phyloP scores from a whole-genome alignment of 2,329 filamentous ascomycete species.

The Xylaria sp. region DNA sequence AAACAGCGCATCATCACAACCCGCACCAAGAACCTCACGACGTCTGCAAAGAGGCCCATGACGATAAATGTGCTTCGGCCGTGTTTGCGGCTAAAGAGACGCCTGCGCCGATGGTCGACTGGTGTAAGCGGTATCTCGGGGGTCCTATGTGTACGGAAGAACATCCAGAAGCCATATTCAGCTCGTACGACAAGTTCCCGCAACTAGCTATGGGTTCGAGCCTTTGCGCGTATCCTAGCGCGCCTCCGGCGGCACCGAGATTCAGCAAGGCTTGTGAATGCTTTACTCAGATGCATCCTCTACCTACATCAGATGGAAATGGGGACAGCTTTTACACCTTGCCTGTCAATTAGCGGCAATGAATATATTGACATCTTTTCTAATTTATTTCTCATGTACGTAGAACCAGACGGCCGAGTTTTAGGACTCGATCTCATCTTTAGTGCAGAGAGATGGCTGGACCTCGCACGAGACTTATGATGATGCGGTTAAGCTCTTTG shows the following conservation, averaged over 20 bases:
- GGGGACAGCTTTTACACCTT: not conserved
- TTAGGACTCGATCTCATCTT: no score
- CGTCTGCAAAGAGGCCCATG: not conserved
- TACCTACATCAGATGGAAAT: slow-evolving; percentile 2
- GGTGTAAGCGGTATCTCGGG: slow-evolving; percentile 22
- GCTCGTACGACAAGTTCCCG: slow-evolving; percentile 25
- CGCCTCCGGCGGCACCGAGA: slow-evolving; percentile 11
- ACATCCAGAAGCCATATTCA: slow-evolving; percentile 8
- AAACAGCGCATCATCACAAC: not conserved
- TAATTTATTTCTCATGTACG: not conserved
- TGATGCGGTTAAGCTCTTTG: no score
- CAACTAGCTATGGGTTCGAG: slow-evolving; percentile 17
- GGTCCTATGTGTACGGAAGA: slow-evolving; percentile 13
- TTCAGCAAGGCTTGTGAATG: slow-evolving; percentile 23
- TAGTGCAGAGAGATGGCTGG: no score
- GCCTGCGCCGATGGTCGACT: slow-evolving; percentile 15
- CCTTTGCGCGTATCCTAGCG: slow-evolving; percentile 17
- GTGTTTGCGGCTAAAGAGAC: slow-evolving; percentile 12
- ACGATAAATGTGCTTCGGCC: slow-evolving; percentile 10
- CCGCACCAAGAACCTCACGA: not conserved
- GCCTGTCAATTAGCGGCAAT: not conserved
- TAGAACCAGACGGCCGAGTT: not conserved
- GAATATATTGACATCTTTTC: not conserved
- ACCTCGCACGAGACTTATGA: no score
- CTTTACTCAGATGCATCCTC: slow-evolving; percentile 17